Conservation (phyloP, 768 basidiomycete species). For the Termitomyces sp. region DNA sequence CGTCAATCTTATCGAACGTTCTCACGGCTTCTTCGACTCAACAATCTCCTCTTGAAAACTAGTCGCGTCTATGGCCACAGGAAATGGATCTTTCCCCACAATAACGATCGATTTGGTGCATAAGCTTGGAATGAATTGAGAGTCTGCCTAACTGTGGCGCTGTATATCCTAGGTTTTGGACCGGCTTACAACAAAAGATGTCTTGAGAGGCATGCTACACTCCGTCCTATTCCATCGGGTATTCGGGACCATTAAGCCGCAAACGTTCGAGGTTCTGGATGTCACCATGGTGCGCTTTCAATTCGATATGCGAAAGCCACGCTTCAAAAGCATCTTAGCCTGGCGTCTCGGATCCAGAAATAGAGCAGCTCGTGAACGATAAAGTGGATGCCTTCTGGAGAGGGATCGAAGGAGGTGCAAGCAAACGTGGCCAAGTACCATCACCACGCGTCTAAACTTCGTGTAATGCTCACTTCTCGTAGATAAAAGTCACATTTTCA, state of each 20-base stretch:
- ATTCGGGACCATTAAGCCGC: slow-evolving; percentile 75
- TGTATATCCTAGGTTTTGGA: slow-evolving; percentile 54
- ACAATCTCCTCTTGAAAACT: not conserved
- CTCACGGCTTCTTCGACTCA: not conserved
- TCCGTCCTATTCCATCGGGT: slow-evolving; percentile 79
- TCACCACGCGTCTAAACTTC: not conserved
- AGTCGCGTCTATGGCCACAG: slow-evolving; percentile 8
- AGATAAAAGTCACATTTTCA: slow-evolving; percentile 74
- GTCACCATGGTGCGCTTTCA: slow-evolving; percentile 68
- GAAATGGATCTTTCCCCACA: slow-evolving; percentile 7
- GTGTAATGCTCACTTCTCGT: not conserved
- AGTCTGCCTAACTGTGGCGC: slow-evolving; percentile 3
- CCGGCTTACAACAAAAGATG: slow-evolving; percentile 66
- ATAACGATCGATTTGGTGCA: slow-evolving; percentile 14
- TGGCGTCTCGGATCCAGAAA: slow-evolving; percentile 68
- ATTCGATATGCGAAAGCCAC: too few species aligned
- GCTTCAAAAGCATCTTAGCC: slow-evolving; percentile 38
- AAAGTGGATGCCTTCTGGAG: slow-evolving; percentile 81
- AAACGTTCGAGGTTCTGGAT: slow-evolving; percentile 74
- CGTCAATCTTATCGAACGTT: not conserved
- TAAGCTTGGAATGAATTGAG: not conserved
- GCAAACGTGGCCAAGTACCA: slow-evolving; percentile 65
- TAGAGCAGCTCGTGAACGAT: slow-evolving; percentile 65
- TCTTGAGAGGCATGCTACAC: slow-evolving; percentile 72
- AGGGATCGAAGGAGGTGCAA: slow-evolving; percentile 56